A percentile compares a stretch with the other conserved stretches of the same genome.
Evolutionary conservation across 2,329 filamentous ascomycete species (phyloP).

Genomic region (Falciphora oryzae): DNA sequence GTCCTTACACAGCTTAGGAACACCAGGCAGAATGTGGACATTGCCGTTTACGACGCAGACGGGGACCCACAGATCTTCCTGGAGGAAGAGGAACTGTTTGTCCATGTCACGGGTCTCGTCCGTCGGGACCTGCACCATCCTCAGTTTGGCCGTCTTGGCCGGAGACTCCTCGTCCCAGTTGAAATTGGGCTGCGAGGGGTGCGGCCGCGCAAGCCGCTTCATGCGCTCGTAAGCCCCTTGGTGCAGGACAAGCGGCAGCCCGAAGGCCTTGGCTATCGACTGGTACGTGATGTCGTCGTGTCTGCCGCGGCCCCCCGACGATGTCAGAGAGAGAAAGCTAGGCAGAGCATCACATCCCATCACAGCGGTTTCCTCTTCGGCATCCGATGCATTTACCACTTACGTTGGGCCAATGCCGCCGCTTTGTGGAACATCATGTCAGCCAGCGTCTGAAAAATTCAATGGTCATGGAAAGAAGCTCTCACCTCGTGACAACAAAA

Average conservation of each 20-base stretch:
- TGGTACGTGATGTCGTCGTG: slow-evolving; percentile 98
- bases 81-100: slow-evolving; percentile 72
- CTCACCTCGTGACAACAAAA: slow-evolving; percentile 78
- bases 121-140: slow-evolving; percentile 84
- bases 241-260: slow-evolving; percentile 70
- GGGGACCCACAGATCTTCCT: slow-evolving; percentile 85
- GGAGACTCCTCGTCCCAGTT: slow-evolving; percentile 81
- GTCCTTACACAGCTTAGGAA: slow-evolving; percentile 67
- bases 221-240: slow-evolving; percentile 72
- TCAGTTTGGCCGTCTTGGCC: slow-evolving; percentile 70
- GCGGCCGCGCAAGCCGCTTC: slow-evolving; percentile 71
- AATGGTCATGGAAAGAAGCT: background rate
- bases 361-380: background rate
- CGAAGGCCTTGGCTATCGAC: slow-evolving; percentile 87
- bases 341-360: background rate
- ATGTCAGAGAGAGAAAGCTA: background rate
- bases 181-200: slow-evolving; percentile 68
- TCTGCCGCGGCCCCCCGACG: slow-evolving; percentile 36
- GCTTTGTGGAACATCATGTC: slow-evolving; percentile 31
- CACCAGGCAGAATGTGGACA: slow-evolving; percentile 85
- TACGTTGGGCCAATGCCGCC: slow-evolving; percentile 95
- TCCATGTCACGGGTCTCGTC: slow-evolving; percentile 59
- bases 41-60: slow-evolving; percentile 87
- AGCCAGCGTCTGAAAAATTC: slow-evolving; percentile 7
- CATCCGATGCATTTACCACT: slow-evolving; percentile 25